phyloP scores from a whole-genome alignment of 1,284 basidiomycete genomes.

The Leccinum colubrinum region DNA sequence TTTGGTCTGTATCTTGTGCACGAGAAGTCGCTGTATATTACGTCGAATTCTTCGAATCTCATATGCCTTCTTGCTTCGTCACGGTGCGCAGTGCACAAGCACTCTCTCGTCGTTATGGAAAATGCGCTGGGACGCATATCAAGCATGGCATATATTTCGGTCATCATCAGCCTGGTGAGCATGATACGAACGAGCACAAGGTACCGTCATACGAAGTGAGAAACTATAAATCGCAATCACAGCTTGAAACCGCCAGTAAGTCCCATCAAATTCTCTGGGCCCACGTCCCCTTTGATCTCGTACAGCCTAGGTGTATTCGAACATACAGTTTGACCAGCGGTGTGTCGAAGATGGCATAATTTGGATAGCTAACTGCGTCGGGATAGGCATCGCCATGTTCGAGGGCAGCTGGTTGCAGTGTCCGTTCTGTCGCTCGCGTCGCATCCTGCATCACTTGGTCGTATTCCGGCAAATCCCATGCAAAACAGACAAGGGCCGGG shows the following conservation, averaged over 20 bases:
- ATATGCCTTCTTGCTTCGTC: no score
- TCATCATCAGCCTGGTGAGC: background rate
- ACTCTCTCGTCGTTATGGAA: background rate
- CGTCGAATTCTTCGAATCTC: no score
- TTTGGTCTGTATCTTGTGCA: no score
- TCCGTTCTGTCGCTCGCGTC: slow-evolving; percentile 35
- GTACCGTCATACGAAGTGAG: no score
- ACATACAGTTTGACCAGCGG: slow-evolving; percentile 24
- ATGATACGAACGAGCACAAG: no score
- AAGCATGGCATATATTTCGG: background rate
- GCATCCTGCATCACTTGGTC: slow-evolving; percentile 42
- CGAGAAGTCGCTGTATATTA: no score
- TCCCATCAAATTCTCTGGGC: slow-evolving; percentile 26
- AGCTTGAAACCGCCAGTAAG: no score
- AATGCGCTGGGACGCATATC: background rate
- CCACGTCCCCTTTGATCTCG: slow-evolving; percentile 39
- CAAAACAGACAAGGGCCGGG: slow-evolving; percentile 48
- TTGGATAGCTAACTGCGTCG: slow-evolving; percentile 41
- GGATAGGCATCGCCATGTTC: background rate
- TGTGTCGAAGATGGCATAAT: slow-evolving; percentile 50
- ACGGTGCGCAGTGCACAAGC: background rate
- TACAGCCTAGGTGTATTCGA: slow-evolving; percentile 36
- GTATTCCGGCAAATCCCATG: slow-evolving; percentile 35
- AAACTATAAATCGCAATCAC: no score
- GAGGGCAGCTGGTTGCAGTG: slow-evolving; percentile 22